Conservation (phyloP, 768 basidiomycete species). For the Pleurotus citrinopileatus region DNA sequence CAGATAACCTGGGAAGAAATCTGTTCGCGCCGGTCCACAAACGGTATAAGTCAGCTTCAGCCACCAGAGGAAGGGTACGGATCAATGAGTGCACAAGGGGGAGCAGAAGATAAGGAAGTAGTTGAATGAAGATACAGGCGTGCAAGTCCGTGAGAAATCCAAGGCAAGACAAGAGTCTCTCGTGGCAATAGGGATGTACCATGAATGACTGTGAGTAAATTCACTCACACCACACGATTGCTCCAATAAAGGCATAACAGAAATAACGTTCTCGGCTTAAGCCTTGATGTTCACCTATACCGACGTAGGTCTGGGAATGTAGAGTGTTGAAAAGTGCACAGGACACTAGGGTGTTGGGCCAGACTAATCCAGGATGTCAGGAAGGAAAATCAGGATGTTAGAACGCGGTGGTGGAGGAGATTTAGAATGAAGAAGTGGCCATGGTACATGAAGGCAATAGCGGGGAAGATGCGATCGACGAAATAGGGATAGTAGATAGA, state of each 20-base stretch:
- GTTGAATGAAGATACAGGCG: not conserved
- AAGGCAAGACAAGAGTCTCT: not conserved
- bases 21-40: no score
- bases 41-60: not conserved
- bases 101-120: not conserved
- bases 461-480: no score
- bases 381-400: constrained; percentile 4
- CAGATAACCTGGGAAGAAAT: constrained; percentile 62
- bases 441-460: no score
- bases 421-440: no score
- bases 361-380: constrained; percentile 39
- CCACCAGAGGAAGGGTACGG: not conserved
- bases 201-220: not conserved
- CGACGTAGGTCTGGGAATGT: constrained; percentile 57
- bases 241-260: constrained; percentile 45
- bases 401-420: not conserved
- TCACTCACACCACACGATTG: constrained; percentile 43
- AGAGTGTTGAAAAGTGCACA: constrained; percentile 76
- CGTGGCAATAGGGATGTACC: no score
- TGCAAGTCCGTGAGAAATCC: not conserved
- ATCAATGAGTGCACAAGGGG: no score
- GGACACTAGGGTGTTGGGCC: constrained; percentile 69
- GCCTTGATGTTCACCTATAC: constrained; percentile 50
- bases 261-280: constrained; percentile 61
- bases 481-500: no score